These are phyloP conservation scores for Magnusiomyces paraingens DNA, from an alignment of 1,139 yeast species.

Conservation along the genomic window DNA sequence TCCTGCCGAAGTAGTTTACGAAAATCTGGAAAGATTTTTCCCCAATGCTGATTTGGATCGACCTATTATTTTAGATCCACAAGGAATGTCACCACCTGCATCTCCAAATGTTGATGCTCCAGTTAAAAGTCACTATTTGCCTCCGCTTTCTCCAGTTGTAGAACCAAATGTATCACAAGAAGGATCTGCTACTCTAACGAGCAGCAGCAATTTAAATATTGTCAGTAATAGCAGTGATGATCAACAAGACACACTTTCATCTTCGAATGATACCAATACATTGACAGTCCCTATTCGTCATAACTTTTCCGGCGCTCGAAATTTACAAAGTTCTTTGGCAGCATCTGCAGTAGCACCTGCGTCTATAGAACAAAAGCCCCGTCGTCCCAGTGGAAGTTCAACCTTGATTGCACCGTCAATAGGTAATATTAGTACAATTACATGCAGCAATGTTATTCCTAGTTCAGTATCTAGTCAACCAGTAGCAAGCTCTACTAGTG, in stretches of 20 bases:
- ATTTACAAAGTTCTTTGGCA: too few species aligned
- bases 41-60: conserved; percentile 90
- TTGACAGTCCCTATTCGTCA: not conserved
- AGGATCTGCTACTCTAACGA: not conserved
- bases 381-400: too few species aligned
- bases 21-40: conserved; percentile 84
- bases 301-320: too few species aligned
- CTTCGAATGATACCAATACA: not conserved
- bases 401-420: too few species aligned
- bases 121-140: not conserved
- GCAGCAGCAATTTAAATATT: not conserved
- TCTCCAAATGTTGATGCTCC: conserved; percentile 38
- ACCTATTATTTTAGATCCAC: conserved; percentile 72
- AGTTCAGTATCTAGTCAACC: too few species aligned
- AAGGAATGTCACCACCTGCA: conserved; percentile 46
- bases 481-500: too few species aligned
- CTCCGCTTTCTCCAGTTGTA: conserved; percentile 5
- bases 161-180: conserved; percentile 4
- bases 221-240: too few species aligned
- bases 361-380: too few species aligned
- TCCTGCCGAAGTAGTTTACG: conserved; percentile 88
- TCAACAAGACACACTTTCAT: not conserved
- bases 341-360: too few species aligned
- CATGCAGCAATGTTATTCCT: too few species aligned
- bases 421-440: too few species aligned